Percentiles rank a stretch among this genome's conserved stretches.
Conservation (phyloP, 192 early-diverging fungal species). For the Backusella sp. region DNA sequence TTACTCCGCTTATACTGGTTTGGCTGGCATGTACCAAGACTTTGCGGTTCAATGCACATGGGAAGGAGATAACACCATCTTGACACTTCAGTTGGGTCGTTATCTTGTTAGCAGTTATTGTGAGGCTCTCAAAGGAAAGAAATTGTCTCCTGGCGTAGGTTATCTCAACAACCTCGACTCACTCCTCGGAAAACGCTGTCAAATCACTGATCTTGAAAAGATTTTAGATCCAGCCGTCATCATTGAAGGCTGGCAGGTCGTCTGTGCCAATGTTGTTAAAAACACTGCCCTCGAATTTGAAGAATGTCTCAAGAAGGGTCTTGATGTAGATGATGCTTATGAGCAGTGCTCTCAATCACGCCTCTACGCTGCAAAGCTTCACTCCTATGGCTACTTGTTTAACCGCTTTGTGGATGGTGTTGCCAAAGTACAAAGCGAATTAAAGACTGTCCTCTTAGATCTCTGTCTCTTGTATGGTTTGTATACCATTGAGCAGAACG, state of each 20-base stretch:
- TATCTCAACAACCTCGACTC: slow-evolving; percentile 66
- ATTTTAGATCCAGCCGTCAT: slow-evolving; percentile 60
- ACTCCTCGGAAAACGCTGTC: slow-evolving; percentile 46
- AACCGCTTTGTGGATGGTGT: slow-evolving; percentile 81
- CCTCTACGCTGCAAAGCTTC: slow-evolving; percentile 79
- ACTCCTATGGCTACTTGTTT: slow-evolving; percentile 84
- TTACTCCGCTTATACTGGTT: slow-evolving; percentile 88
- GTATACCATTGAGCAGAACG: slow-evolving; percentile 77
- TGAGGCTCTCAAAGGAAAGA: slow-evolving; percentile 71
- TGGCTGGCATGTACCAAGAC: slow-evolving; percentile 81
- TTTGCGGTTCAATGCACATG: slow-evolving; percentile 91
- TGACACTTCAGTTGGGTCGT: slow-evolving; percentile 85
- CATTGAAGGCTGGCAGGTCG: slow-evolving; percentile 77
- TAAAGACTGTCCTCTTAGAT: slow-evolving; percentile 61
- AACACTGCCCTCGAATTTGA: slow-evolving; percentile 83
- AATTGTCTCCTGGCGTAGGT: slow-evolving; percentile 69
- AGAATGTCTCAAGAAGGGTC: slow-evolving; percentile 55
- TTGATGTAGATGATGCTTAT: slow-evolving; percentile 79
- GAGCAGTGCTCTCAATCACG: slow-evolving; percentile 87
- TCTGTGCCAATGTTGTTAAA: slow-evolving; percentile 79
- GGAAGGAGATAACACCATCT: slow-evolving; percentile 90
- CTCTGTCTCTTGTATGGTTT: slow-evolving; percentile 83
- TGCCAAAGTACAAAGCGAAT: slow-evolving; percentile 56
- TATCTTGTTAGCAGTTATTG: slow-evolving; percentile 76
- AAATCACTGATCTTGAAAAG: slow-evolving; percentile 47